Evolutionary conservation across 352 stramenopile genomes (phyloP), one percentile per base, ranked within the genome.

Genomic region (Phytophthora foliorum): DNA sequence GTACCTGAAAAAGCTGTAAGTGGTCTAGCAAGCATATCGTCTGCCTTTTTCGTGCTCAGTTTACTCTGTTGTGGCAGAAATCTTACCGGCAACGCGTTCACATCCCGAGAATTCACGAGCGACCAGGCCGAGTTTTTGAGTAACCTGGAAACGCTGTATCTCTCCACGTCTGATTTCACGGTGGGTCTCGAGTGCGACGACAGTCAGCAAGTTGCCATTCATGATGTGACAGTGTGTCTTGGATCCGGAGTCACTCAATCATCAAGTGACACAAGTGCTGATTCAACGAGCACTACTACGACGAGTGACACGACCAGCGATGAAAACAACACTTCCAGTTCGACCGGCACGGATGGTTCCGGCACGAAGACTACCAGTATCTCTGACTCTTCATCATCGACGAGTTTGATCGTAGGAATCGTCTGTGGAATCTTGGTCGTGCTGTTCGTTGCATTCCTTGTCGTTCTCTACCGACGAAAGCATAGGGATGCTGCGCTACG

Each of bases 1-100:
- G 7, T 72, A 75, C 7, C 67, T 91, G 31, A 65, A 74, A 44
- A 64, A 66, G 14, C 58, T 90, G 22, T 82, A 81, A 48, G 66
- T 57, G 10, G 7, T 48, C 19, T 24, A 27, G n/a, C 19, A 22
- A 3, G 10, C 13, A 42, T 32, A 19, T 38, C n/a, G 8, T 31
- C 8, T n/a, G 17, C 21, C 44, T 21, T 31, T 6, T 44, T 31
- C 27, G n/a, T 19, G 32, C 24, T 13, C 9, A 29, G 14, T 41
- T 19, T 27, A 11, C n/a, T 19, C 21, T 59, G 10, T 58, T 52
- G 21, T 32, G 44, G 2, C 13, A 75, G 67, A 36, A 65, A 75
- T 17, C 32, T 91, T 14, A 56, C 63, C 2, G 42, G 63, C 7
- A 91, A 91, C 44, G 67, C 79, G 17, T 72, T 79, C 55, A 52